Conservation (phyloP, 108 stramenopile genomes). For the Conticribra weissflogii region DNA sequence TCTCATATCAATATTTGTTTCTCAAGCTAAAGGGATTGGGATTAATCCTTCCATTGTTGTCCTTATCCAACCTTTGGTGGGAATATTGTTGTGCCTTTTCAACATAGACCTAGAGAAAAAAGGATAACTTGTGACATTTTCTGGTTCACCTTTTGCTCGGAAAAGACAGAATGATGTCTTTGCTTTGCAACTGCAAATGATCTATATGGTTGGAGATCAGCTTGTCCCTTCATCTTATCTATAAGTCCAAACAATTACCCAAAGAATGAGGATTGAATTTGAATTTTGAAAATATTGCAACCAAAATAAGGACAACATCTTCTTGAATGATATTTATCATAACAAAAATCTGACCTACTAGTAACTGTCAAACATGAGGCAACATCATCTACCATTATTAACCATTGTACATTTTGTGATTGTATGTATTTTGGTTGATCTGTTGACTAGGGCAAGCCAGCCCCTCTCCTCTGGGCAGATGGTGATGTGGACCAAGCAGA, state of each 20-base stretch:
- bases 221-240: too few relatives aligned
- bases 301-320: too few relatives aligned
- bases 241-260: too few relatives aligned
- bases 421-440: neutral
- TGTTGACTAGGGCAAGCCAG: conserved; percentile 16
- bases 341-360: too few relatives aligned
- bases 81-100: conserved; percentile 23
- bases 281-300: too few relatives aligned
- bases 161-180: neutral
- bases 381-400: too few relatives aligned
- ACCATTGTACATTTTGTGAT: neutral
- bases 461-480: conserved; percentile 23
- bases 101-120: conserved; percentile 14
- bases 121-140: neutral
- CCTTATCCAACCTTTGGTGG: conserved; percentile 16
- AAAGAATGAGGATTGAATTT: too few relatives aligned
- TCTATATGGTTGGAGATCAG: too few relatives aligned
- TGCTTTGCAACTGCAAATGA: conserved; percentile 11
- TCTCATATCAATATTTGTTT: conserved; percentile 48
- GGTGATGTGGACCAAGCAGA: conserved; percentile 24
- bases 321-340: too few relatives aligned
- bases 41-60: conserved; percentile 6
- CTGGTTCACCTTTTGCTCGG: neutral
- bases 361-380: too few relatives aligned
- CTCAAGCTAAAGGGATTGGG: conserved; percentile 34